Base-by-base conservation (phyloP, 768 basidiomycete genomes). In the Suillus plorans region DNA sequence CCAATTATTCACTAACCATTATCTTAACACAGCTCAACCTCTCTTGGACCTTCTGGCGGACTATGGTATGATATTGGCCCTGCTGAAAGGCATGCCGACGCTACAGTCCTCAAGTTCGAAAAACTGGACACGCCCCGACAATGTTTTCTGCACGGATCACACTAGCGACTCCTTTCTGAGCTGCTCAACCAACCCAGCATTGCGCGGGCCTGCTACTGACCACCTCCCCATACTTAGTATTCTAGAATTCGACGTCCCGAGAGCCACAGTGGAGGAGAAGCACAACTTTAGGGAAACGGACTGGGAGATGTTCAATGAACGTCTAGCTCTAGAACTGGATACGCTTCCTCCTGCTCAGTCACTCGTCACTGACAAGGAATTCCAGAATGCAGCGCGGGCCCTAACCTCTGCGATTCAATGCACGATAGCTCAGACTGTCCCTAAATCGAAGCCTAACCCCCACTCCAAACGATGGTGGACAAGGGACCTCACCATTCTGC, bases 1-100 rank as follows among this genome's bases (percentile, higher is more conserved):
- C 37, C 67, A 72, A n/a, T 63, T 73, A 0, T 68, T 71, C 44
- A 71, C 63, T 4, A 57, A 50, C 5, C 14, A 5, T 7, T 42
- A 63, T 9, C 61, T 63, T 3, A 20, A 44, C 5, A 18, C 42
- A 44, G 42, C 42, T 0, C 42, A 44, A 2, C 42, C 42, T 3
- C 42, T 44, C 18, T 8, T 44, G 2, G 42, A 44, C 3, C 8
- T 44, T 3, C 3, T 44, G 8, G 42, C 3, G 7, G 42, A 44
- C 18, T 44, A 44, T 4, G 18, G 42, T 1, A 44, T 44, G 42
- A 8, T 44, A 0, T 7, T 44, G 2, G 7, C 42, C 6, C 42
- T 44, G 6, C 42, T 7, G 0, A 44, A 44, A 1, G 42, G 42
- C 6, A 6, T 44, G 3, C 42, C 42, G 2, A 44, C 18, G 0